Conservation (phyloP, 2,329 filamentous ascomycete species). For the Fusarium brevicatenulatum region DNA sequence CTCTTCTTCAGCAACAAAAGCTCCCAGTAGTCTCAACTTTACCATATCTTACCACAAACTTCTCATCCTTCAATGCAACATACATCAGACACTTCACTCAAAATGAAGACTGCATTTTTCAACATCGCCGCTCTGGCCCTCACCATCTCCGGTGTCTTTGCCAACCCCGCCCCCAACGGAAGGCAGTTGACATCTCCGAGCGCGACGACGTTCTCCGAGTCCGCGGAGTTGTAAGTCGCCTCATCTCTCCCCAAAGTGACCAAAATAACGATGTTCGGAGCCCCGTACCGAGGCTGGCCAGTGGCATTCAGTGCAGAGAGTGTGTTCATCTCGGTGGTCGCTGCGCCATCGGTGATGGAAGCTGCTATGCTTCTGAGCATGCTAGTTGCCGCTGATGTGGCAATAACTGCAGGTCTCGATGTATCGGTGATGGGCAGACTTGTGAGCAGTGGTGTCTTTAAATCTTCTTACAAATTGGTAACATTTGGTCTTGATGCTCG, state of each 20-base stretch:
- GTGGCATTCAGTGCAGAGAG: neutral
- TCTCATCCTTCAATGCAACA: neutral
- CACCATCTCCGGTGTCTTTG: neutral
- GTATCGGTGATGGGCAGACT: neutral
- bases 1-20: neutral
- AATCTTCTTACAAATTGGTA: accelerated
- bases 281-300: neutral
- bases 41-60: neutral
- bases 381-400: neutral
- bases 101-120: neutral
- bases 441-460: neutral
- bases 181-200: neutral
- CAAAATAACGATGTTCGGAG: neutral
- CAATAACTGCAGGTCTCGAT: neutral
- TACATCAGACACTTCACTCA: too few species aligned
- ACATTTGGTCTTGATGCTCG: neutral
- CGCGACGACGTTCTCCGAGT: neutral
- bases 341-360: neutral
- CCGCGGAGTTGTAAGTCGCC: neutral
- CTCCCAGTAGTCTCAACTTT: neutral
- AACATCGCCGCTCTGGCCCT: neutral
- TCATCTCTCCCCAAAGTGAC: accelerated
- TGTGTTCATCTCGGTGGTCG: neutral
- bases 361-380: neutral
- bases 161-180: neutral